These are phyloP conservation scores for Daldinia bambusicola DNA, from an alignment of 495 filamentous ascomycete genomes.

Conservation along the genomic window DNA sequence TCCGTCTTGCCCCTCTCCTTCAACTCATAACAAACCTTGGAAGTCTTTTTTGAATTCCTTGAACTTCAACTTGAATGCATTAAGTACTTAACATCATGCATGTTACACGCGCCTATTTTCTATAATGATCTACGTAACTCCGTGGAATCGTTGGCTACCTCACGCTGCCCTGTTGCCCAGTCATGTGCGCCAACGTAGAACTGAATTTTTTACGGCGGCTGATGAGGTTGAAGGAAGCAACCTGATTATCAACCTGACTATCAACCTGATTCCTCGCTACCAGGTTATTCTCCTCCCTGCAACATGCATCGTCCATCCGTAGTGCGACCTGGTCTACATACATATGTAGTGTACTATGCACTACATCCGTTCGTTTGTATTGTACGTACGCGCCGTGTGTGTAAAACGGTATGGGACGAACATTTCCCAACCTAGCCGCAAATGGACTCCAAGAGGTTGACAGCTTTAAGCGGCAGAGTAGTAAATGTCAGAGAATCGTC, in stretches of 20 bases:
- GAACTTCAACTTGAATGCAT: too few species aligned
- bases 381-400: conserved; percentile 17
- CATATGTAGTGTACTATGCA: conserved; percentile 2
- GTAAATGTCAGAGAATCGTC: conserved; percentile 25
- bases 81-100: conserved; percentile 6
- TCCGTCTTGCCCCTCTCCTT: background rate
- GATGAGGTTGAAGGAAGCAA: conserved; percentile 32
- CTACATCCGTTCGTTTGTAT: background rate
- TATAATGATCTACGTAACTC: conserved; percentile 29
- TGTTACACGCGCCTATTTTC: conserved; percentile 16
- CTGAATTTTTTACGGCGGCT: conserved; percentile 35
- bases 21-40: conserved; percentile 7
- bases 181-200: conserved; percentile 17
- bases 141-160: conserved; percentile 21
- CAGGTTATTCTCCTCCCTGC: conserved; percentile 20
- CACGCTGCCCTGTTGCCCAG: conserved; percentile 17
- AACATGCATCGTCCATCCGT: conserved; percentile 15
- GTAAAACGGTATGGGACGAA: conserved; percentile 15
- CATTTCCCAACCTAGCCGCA: conserved; percentile 25
- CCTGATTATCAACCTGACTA: too few species aligned
- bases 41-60: conserved; percentile 1
- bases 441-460: conserved; percentile 20
- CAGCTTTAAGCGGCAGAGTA: conserved; percentile 26
- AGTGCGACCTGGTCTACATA: background rate
- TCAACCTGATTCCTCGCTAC: conserved; percentile 2